These are phyloP conservation scores for Apiospora koreana DNA, from an alignment of 2,329 filamentous ascomycete genomes.

Conservation along the genomic window DNA sequence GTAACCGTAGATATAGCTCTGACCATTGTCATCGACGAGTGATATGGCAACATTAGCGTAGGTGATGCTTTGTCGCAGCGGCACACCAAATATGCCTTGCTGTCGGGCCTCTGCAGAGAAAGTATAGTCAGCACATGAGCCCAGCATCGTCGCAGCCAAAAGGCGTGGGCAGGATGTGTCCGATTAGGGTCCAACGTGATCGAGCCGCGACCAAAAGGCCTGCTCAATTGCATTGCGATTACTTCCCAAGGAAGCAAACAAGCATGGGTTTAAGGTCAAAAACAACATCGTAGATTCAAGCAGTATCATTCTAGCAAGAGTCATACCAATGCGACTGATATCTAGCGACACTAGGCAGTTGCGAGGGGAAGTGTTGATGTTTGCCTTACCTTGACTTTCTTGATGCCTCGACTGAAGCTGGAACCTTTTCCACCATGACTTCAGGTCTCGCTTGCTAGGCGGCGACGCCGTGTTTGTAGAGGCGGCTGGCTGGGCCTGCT, in stretches of 20 bases:
- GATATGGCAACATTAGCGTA: conserved; percentile 99
- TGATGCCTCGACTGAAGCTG: conserved; percentile 66
- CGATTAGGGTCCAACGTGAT: background rate
- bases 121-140: conserved; percentile 13
- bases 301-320: background rate
- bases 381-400: conserved; percentile 38
- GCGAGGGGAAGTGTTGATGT: background rate
- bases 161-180: background rate
- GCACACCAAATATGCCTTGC: conserved; percentile 90
- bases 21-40: conserved; percentile 85
- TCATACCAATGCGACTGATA: background rate
- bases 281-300: background rate
- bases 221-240: background rate
- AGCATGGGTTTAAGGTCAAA: too few relatives aligned
- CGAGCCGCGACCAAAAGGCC: background rate
- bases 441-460: conserved; percentile 82
- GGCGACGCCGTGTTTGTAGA: conserved; percentile 58
- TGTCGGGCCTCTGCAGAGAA: conserved; percentile 45
- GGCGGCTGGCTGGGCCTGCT: conserved; percentile 6
- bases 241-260: background rate
- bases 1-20: conserved; percentile 98
- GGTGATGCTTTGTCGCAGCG: conserved; percentile 89
- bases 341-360: background rate
- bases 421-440: conserved; percentile 98
- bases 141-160: background rate